Evolutionary conservation across 345 rosid species (phyloP), one percentile per base, ranked within the genome.

Genomic region (Laguncularia racemosa): DNA sequence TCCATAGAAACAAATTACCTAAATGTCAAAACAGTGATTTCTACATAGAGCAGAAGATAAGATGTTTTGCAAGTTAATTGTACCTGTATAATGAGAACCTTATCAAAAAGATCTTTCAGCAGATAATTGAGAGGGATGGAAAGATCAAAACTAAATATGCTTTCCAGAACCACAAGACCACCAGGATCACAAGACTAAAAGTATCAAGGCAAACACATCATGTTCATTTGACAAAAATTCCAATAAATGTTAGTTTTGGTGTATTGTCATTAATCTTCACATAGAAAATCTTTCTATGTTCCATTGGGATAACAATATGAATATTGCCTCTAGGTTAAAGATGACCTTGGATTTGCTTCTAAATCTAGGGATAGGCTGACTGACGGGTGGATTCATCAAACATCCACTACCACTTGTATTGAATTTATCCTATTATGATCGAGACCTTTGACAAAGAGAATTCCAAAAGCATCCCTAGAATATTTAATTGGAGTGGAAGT

Each of bases 161-260:
- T 84, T 78, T 91, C 96, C 59, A 88, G 76, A 58, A 91, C 95
- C 72, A 74, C 79, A 16, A 65, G 63, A 49, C 49, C 95, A 44
- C 98, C 98, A 1, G 96, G 98, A 78, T 91, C 96, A 58, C 47
- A 62, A 6, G 98, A 91, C 96, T 91, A 28, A 19, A 48, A 18
- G 20, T n/a, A 66, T 84, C 64, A 91, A 88, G 95, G 81, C 50
- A 18, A n/a, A 73, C 44, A 20, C 57, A 33, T 56, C 23, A 49
- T 4, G 40, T 33, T 18, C 23, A 14, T 47, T 16, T 14, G 1
- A 47, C 18, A 47, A 47, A 47, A 14, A 47, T 12, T 6, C 2
- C 16, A n/a, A n/a, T 13, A n/a, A 9, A 46, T 46, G 16, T 13
- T 2, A 46, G 48, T 13, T 13, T 46, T 46, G 2, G 16, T 16